Evolutionary conservation across 2,329 filamentous ascomycete genomes (phyloP).

Genomic region (Hymenoscyphus linearis): DNA sequence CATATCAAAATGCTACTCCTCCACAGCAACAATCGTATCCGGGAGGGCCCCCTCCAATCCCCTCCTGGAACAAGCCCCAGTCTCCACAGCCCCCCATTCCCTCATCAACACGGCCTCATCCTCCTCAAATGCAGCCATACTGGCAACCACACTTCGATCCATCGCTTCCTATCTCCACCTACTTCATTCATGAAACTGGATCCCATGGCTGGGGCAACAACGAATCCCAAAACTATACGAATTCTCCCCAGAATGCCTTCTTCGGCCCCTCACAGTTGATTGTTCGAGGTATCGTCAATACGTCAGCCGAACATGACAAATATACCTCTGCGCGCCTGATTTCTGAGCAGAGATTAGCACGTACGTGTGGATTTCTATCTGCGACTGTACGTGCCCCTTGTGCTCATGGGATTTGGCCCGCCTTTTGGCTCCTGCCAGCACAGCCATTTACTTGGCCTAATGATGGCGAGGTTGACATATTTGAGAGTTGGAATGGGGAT

Average conservation of each 20-base stretch:
- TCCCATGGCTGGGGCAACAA: constrained; percentile 59
- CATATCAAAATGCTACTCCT: background rate
- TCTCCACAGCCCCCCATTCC: constrained; percentile 3
- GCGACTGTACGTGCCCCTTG: constrained; percentile 48
- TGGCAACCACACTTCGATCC: constrained; percentile 49
- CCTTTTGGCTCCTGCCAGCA: constrained; percentile 54
- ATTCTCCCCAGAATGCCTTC: constrained; percentile 46
- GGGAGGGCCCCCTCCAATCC: background rate
- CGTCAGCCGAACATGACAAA: constrained; percentile 37
- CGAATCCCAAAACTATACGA: constrained; percentile 53
- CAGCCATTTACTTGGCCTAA: constrained; percentile 55
- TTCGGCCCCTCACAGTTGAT: constrained; percentile 47
- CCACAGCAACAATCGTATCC: constrained; percentile 1
- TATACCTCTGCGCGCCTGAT: constrained; percentile 53
- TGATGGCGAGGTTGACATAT: constrained; percentile 56
- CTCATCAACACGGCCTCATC: background rate
- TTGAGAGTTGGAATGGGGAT: constrained; percentile 57
- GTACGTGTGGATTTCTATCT: constrained; percentile 47
- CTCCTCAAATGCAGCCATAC: constrained; percentile 32
- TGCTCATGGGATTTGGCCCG: constrained; percentile 54
- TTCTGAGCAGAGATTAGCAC: constrained; percentile 44
- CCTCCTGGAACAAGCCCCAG: background rate
- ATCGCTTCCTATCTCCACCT: constrained; percentile 40
- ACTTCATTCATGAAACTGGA: constrained; percentile 52
- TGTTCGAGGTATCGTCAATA: constrained; percentile 41